These are phyloP conservation scores for Apiospora phragmitis DNA, from an alignment of 2,329 filamentous ascomycete genomes.

Conservation along the genomic window DNA sequence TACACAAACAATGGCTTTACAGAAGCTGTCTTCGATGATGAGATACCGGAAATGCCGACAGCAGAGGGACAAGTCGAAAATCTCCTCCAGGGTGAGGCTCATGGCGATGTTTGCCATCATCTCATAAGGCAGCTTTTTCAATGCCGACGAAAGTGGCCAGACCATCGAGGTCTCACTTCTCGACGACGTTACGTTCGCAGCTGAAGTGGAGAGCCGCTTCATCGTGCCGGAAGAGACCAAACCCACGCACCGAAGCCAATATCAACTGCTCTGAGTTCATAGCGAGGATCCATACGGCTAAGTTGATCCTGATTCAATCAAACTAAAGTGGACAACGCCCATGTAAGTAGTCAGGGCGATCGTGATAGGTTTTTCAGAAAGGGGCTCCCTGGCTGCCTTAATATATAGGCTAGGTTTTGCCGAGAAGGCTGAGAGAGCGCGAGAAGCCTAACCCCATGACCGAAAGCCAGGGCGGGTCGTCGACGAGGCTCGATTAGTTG, in stretches of 20 bases:
- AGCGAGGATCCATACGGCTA: neutral
- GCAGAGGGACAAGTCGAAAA: conserved; percentile 55
- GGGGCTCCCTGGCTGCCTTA: neutral
- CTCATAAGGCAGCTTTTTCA: conserved; percentile 56
- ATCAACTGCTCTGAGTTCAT: neutral
- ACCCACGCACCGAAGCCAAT: neutral
- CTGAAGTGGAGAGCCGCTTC: neutral
- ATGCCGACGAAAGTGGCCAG: neutral
- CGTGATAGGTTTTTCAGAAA: neutral
- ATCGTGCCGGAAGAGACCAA: neutral
- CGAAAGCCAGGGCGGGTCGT: too few relatives aligned
- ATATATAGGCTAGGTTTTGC: neutral
- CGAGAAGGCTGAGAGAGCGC: neutral
- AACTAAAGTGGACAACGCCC: neutral
- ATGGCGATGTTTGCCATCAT: conserved; percentile 60
- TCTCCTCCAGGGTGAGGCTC: conserved; percentile 57
- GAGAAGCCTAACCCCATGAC: too few relatives aligned
- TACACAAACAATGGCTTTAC: conserved; percentile 26
- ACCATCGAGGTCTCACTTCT: neutral
- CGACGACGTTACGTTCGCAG: neutral
- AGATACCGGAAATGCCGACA: conserved; percentile 52
- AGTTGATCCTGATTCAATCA: neutral
- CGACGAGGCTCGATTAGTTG: too few relatives aligned
- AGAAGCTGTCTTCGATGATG: conserved; percentile 55
- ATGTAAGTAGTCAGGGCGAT: neutral